A percentile compares a stretch with the other conserved stretches of the same genome.
Evolutionary conservation across 345 rosid species (phyloP).

Genomic region (Eucalyptus marginata): DNA sequence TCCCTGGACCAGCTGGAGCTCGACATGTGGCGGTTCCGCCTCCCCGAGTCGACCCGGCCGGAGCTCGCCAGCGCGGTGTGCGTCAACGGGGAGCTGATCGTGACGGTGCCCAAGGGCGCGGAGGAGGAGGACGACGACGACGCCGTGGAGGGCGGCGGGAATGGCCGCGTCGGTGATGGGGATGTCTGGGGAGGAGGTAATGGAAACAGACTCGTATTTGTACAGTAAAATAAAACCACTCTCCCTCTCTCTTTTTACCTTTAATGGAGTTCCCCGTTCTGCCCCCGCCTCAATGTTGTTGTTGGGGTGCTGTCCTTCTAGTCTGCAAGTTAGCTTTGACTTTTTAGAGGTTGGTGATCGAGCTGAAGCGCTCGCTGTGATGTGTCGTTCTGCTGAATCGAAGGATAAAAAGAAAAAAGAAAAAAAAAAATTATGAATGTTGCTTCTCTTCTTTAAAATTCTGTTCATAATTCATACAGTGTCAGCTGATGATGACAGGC

Average conservation of each 20-base stretch:
- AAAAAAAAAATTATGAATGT: too few relatives aligned
- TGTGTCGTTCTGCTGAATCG: background rate
- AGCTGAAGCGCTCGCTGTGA: background rate
- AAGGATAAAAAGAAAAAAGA: background rate
- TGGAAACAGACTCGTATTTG: slow-evolving; percentile 79
- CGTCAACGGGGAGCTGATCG: slow-evolving; percentile 64
- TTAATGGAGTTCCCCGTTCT: background rate
- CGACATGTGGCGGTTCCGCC: slow-evolving; percentile 88
- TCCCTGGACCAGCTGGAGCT: slow-evolving; percentile 65
- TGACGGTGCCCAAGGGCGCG: slow-evolving; percentile 76
- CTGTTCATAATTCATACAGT: background rate
- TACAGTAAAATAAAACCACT: slow-evolving; percentile 33
- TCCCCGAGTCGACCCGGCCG: slow-evolving; percentile 80
- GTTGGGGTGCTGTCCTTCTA: background rate
- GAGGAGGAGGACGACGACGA: slow-evolving; percentile 21
- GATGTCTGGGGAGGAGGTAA: slow-evolving; percentile 64
- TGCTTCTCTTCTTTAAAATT: background rate
- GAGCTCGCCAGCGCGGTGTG: slow-evolving; percentile 84
- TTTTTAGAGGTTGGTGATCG: background rate
- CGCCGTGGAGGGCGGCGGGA: slow-evolving; percentile 10
- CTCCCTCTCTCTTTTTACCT: background rate
- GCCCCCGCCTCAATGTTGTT: background rate
- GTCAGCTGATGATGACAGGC: background rate
- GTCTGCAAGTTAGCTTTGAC: background rate
- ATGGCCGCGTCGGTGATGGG: slow-evolving; percentile 4